Evolutionary conservation across 1,284 basidiomycete genomes (phyloP).

Genomic region (Pascua sp.): DNA sequence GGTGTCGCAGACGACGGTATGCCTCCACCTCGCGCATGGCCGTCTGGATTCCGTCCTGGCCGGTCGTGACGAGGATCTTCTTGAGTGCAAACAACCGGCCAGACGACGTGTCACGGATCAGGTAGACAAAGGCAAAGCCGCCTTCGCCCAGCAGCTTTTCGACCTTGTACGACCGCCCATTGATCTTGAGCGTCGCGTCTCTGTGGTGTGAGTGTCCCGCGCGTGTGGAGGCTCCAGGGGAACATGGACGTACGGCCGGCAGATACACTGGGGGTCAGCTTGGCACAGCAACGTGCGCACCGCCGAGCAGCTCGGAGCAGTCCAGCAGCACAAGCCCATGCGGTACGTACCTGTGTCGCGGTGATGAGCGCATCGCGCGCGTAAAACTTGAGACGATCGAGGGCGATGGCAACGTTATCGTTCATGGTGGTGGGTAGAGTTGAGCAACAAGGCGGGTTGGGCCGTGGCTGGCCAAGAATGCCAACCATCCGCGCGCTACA

Average conservation of each 20-base stretch:
- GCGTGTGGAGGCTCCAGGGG: neutral
- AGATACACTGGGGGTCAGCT: conserved; percentile 40
- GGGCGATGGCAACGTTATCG: conserved; percentile 38
- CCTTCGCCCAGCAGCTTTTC: conserved; percentile 85
- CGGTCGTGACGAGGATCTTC: conserved; percentile 86
- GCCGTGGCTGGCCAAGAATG: neutral
- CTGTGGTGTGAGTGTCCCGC: conserved; percentile 20
- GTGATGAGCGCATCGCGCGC: conserved; percentile 35
- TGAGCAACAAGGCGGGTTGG: neutral
- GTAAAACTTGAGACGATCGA: conserved; percentile 43
- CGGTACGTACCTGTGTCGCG: conserved; percentile 32
- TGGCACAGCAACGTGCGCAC: neutral
- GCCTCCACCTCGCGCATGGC: conserved; percentile 89
- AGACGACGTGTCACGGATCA: conserved; percentile 65
- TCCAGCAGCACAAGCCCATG: neutral
- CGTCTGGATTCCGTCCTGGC: conserved; percentile 49
- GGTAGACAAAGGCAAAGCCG: conserved; percentile 90
- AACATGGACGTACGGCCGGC: conserved; percentile 42
- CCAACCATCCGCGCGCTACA: no score
- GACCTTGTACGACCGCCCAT: conserved; percentile 86
- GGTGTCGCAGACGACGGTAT: conserved; percentile 82
- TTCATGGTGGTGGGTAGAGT: conserved; percentile 23
- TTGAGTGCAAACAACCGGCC: conserved; percentile 87
- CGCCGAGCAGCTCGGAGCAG: no score
- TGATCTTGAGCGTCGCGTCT: conserved; percentile 74